Evolutionary conservation across 139 green algal genomes (phyloP).

Genomic region (Closterium sp.): DNA sequence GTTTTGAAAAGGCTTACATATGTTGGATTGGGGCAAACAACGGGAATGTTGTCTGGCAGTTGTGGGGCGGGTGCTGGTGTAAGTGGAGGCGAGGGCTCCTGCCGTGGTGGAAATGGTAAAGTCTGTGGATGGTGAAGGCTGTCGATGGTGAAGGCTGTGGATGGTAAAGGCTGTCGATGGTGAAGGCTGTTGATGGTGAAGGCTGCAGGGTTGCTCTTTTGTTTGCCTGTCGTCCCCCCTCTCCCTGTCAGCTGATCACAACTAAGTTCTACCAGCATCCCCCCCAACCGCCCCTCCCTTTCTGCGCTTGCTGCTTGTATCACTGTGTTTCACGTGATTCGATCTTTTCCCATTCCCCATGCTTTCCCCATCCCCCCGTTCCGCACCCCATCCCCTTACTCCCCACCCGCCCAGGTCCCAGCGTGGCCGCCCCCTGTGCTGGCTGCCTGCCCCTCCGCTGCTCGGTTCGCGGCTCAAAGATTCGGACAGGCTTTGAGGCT

Average conservation of each 20-base stretch:
- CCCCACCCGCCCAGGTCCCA: too few species aligned
- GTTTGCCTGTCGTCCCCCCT: neutral
- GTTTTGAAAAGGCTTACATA: neutral
- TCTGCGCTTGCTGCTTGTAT: too few species aligned
- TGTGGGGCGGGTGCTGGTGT: conserved; percentile 12
- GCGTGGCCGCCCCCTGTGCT: neutral
- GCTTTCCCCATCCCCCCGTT: neutral
- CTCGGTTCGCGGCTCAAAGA: neutral
- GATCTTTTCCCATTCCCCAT: too few species aligned
- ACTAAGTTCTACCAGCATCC: neutral
- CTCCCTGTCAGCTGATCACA: neutral
- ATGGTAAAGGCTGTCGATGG: conserved; percentile 5
- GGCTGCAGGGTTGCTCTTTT: neutral
- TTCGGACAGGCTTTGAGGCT: conserved; percentile 26
- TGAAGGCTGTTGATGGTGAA: neutral
- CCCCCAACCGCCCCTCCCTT: conserved; percentile 19
- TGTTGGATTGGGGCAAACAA: neutral
- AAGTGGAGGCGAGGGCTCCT: conserved; percentile 9
- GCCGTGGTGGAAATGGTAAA: neutral
- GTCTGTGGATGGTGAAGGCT: neutral
- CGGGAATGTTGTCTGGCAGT: conserved; percentile 13
- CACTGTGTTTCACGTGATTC: too few species aligned
- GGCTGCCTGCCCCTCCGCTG: conserved; percentile 18
- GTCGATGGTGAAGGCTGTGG: neutral
- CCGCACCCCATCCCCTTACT: neutral